Conservation (phyloP, 768 basidiomycete species). For the Gloeopeniophorella convolvens region DNA sequence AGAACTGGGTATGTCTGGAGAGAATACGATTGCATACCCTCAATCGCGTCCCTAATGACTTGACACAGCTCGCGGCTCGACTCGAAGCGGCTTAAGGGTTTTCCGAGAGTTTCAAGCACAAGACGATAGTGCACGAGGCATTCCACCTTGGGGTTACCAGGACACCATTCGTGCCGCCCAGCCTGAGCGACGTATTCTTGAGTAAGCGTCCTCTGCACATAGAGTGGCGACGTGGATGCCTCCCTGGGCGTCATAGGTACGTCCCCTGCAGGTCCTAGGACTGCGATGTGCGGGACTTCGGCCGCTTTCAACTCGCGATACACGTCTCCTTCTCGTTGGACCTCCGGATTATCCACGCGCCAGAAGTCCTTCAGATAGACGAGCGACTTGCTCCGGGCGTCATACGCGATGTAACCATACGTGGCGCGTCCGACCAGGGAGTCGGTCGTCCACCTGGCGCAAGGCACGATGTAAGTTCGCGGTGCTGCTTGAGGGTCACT, state of each 20-base stretch:
- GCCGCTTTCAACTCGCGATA: not conserved
- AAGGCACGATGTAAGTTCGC: not conserved
- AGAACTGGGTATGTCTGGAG: too few relatives aligned
- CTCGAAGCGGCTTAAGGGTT: not conserved
- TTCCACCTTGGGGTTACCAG: too few relatives aligned
- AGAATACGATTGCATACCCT: too few relatives aligned
- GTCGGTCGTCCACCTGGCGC: not conserved
- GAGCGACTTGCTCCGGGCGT: not conserved
- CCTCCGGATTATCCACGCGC: not conserved
- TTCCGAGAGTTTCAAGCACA: not conserved
- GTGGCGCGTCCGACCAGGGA: not conserved
- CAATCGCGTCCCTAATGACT: not conserved
- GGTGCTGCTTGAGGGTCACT: too few relatives aligned
- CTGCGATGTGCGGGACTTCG: not conserved
- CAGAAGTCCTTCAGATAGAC: constrained; percentile 6
- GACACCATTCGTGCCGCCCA: too few relatives aligned
- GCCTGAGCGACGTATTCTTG: not conserved
- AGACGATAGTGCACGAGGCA: not conserved
- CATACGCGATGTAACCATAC: not conserved
- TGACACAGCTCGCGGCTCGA: constrained; percentile 1
- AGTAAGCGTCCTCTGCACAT: too few relatives aligned
- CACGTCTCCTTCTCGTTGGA: not conserved
- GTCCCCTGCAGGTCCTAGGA: not conserved
- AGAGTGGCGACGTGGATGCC: too few relatives aligned
- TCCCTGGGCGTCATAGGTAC: not conserved